Base-by-base conservation (phyloP, 768 basidiomycete genomes). In the Antrodiella citrinella region DNA sequence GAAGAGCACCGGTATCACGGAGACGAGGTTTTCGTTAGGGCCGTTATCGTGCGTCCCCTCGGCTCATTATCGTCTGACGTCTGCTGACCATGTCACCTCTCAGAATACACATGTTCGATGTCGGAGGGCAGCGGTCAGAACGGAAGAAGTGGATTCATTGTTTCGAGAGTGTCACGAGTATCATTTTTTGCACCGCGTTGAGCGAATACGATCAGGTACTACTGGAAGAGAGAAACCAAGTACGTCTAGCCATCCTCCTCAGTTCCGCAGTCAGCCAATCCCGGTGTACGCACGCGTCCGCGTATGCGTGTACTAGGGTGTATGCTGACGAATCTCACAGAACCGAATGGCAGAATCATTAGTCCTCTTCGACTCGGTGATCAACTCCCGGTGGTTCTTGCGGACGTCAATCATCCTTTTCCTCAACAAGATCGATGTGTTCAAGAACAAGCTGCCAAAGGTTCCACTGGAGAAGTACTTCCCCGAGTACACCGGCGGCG, bases 1-100 rank as follows among this genome's bases (percentile, higher is more conserved):
- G 51, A 94, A 94, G 72, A 91, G 84, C 49, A 84, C 87, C 2
- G 92, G 92, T 15, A 94, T 97, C 58, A 84, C 82, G 4, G 93
- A 97, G 68, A 96, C 93, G 4, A 68, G 84, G 60, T 89, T 90
- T 51, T 73, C 72, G 11, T 78, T 88, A 75, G 86, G 84, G 2
- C 77, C 66, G 22, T 49, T 72, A 49, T 68, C 65, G 63, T 67
- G 47, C 44, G 65, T 60, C 26, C 10, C 46, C 35, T 9, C n/a
- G n/a, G n/a, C n/a, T n/a, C 21, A 44, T 24, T 19, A 4, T 4
- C 26, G 40, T 42, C 11, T 26, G 26, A 19, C 23, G 23, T 38
- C 47, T 13, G 23, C 38, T 22, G 20, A 11, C 24, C 4, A n/a
- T 23, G 45, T 15, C 26, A 15, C 25, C 20, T 9, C 20, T 11